These are phyloP conservation scores for Solanum aculeatissimum DNA, from an alignment of 305 asterid species.

Conservation along the genomic window DNA sequence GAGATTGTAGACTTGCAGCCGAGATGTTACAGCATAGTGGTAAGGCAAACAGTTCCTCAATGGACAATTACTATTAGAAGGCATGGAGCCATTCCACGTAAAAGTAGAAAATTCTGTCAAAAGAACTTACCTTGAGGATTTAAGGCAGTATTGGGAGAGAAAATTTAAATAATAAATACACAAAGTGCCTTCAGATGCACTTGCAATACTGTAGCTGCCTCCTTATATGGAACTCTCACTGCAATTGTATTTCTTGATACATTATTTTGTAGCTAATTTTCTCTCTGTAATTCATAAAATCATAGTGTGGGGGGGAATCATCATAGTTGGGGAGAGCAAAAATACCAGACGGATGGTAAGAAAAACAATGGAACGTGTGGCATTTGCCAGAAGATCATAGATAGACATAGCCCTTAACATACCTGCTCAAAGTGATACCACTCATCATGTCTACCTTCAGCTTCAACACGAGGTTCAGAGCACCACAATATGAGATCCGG, in stretches of 20 bases:
- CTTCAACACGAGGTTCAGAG: background rate
- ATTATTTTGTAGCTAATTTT: background rate
- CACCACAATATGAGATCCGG: background rate
- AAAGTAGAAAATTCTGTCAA: background rate
- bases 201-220: background rate
- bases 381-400: background rate
- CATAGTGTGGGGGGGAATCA: background rate
- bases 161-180: background rate
- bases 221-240: background rate
- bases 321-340: background rate
- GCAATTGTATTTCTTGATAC: background rate
- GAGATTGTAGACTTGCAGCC: background rate
- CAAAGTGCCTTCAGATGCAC: background rate
- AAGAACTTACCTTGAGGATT: background rate
- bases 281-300: background rate
- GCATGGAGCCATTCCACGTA: background rate
- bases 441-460: background rate
- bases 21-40: background rate
- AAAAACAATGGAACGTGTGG: background rate
- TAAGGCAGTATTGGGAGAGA: background rate
- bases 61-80: background rate
- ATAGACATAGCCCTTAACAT: background rate
- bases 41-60: background rate
- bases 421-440: background rate
- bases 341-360: background rate